Evolutionary conservation across 2,329 filamentous ascomycete genomes (phyloP), one percentile per base, ranked within the genome.

Genomic region (Ophioceras dolichostomum): DNA sequence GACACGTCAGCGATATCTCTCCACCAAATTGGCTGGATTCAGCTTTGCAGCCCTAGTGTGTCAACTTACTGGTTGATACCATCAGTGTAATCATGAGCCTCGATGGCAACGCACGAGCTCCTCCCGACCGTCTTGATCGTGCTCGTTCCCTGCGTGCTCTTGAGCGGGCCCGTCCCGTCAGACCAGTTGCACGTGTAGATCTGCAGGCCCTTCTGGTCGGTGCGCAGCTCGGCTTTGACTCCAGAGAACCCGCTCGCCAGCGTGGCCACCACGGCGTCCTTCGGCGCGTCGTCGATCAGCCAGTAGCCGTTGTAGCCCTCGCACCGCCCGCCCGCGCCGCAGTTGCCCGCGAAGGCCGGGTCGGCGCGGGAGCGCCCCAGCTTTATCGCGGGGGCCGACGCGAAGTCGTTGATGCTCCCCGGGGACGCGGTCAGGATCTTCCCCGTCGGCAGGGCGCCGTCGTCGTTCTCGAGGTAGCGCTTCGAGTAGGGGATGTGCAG

Each of bases 81-180:
- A 53, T 86, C 80, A 41, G 83, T 82, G 65, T 76, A 87, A 51
- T 83, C 80, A 54, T 86, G 75, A 3, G 82, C 76, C 59, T 87
- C 83, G 51, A 87, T 74, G 22, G 84, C 83, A 6, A 86, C 54
- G 51, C 81, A 87, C 16, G 77, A 80, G 49, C 78, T 79, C 53
- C 80, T 55, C 39, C 62, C 60, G 7, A 75, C 66, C 43, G 54
- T 62, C 31, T 49, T 36, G 21, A 36, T 22, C 7, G 36, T 56
- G n/a, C 56, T 52, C 3, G 49, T 53, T 2, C 73, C 73, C 58
- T 80, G 76, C 1, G 70, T 75, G 32, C 62, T 65, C 59, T 79
- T 79, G 39, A 79, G 49, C 1, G 65, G 53, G 3, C 68, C 59
- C 58, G 54, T 55, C 19, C 64, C 64, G 41, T 66, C 64, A 52